Evolutionary conservation across 139 green algal genomes (phyloP), one percentile per base, ranked within the genome.

Genomic region (Volvox reticuliferus): DNA sequence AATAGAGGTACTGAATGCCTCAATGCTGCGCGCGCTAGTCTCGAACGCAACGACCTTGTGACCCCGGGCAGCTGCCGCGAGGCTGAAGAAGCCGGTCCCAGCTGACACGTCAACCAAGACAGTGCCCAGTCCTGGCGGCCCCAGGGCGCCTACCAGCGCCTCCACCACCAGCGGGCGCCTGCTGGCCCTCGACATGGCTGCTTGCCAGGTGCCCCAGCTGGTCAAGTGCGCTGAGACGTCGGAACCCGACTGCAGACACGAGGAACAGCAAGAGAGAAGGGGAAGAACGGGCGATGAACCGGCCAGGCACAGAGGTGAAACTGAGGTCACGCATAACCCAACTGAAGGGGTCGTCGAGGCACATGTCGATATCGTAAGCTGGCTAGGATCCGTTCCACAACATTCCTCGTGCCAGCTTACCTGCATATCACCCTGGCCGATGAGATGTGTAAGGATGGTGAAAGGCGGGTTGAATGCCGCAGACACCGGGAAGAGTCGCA

Each of bases 101-200:
- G 97, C 96, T 0, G 96, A 96, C 22, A 99, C 92, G 86, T 99
- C 97, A 62, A 98, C 81, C 28, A 98, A 87, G 36, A 95, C 84
- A 5, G 63, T 37, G 28, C 82, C 78, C 24, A 78, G 22, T 65
- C 71, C 90, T 77, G 80, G 79, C 13, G 67, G 62, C 22, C 93
- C 94, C 36, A 98, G 92, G 0, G 94, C 93, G 26, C 97, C 97
- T 1, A 98, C 93, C 26, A 99, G 88, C 2, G 94, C 96, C n/a
- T 98, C 97, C 19, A 94, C 93, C 37, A 97, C 93, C n/a, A 91
- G 94, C 37, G 97, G 97, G 17, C 82, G 73, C 35, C 95, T 87
- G 35, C 62, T 79, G 32, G 95, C 94, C 24, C 75, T 76, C 35
- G 92, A 88, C 68, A 96, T 93, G 12, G 92, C 93, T 9, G 81